These are phyloP conservation scores for Endocladia muricata DNA, from an alignment of 31 red algal genomes.

Conservation along the genomic window DNA sequence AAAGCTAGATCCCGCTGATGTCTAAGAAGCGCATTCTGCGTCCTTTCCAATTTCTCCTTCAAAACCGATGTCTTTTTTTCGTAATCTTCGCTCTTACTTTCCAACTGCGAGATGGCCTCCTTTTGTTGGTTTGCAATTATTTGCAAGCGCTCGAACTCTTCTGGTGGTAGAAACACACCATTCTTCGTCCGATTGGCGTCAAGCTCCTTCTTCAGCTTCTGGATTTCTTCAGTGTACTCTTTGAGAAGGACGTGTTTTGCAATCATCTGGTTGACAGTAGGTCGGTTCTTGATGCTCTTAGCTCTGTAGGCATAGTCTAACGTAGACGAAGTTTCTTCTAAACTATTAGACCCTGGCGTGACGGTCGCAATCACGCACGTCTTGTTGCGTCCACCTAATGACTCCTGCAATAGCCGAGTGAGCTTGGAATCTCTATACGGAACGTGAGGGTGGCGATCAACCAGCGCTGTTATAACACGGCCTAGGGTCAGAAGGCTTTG, in stretches of 20 bases:
- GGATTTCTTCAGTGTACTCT: slow-evolving; percentile 94
- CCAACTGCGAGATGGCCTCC: slow-evolving; percentile 35
- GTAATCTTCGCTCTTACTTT: slow-evolving; percentile 31
- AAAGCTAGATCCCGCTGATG: slow-evolving; percentile 17
- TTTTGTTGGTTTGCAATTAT: slow-evolving; percentile 22
- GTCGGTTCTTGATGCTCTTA: slow-evolving; percentile 97
- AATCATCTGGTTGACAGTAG: slow-evolving; percentile 97
- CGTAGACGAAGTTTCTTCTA: slow-evolving; percentile 88
- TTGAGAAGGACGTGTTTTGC: slow-evolving; percentile 83
- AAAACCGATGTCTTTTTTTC: slow-evolving; percentile 42
- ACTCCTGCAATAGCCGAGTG: slow-evolving; percentile 95
- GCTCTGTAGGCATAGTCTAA: slow-evolving; percentile 95
- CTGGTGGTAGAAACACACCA: slow-evolving; percentile 78
- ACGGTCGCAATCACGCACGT: slow-evolving; percentile 97
- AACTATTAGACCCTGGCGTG: slow-evolving; percentile 55
- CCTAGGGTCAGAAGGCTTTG: slow-evolving; percentile 89
- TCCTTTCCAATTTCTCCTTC: slow-evolving; percentile 46
- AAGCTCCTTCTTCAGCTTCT: slow-evolving; percentile 73
- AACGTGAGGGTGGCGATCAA: slow-evolving; percentile 89
- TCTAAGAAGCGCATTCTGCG: slow-evolving; percentile 41
- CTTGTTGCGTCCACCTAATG: slow-evolving; percentile 94
- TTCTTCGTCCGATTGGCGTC: slow-evolving; percentile 87
- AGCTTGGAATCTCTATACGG: slow-evolving; percentile 98
- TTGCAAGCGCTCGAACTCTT: slow-evolving; percentile 59
- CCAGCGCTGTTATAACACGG: slow-evolving; percentile 93